These are phyloP conservation scores for Kuraishia cidri DNA, from an alignment of 805 yeast genomes.

Conservation along the genomic window DNA sequence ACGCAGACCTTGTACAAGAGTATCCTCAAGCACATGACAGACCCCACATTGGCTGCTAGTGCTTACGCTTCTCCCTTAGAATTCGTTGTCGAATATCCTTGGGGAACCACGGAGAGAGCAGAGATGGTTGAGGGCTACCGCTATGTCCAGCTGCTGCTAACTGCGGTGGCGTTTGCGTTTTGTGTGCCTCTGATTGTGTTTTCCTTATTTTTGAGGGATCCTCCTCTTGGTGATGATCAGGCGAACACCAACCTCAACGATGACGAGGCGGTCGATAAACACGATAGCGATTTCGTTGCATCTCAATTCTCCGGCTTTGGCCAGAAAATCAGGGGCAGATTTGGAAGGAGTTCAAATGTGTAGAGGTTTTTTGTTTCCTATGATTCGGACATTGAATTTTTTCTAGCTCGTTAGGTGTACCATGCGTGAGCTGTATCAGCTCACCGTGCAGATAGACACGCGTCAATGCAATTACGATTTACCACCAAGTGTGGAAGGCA, in stretches of 20 bases:
- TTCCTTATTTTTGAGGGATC: conserved; percentile 43
- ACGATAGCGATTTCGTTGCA: too few species aligned
- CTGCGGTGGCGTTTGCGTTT: conserved; percentile 45
- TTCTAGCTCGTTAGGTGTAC: too few species aligned
- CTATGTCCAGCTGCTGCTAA: conserved; percentile 48
- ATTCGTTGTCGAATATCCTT: conserved; percentile 35
- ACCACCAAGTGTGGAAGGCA: conserved; percentile 17
- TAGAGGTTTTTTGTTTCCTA: too few species aligned
- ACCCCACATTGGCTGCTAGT: conserved; percentile 25
- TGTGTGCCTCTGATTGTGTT: conserved; percentile 40
- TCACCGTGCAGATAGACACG: conserved; percentile 15
- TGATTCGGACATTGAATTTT: too few species aligned
- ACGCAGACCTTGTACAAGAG: conserved; percentile 43
- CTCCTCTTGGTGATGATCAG: too few species aligned
- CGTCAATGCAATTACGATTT: conserved; percentile 13
- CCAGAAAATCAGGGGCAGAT: too few species aligned
- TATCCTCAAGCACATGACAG: conserved; percentile 25
- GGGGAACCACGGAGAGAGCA: conserved; percentile 57
- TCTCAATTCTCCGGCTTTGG: too few species aligned
- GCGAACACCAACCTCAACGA: too few species aligned
- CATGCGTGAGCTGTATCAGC: conserved; percentile 23
- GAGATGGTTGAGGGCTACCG: conserved; percentile 52
- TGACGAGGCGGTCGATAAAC: too few species aligned
- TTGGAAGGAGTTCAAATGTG: too few species aligned
- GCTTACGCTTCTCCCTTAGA: conserved; percentile 49